Percentiles rank a stretch among this genome's conserved stretches.
phyloP scores from a whole-genome alignment of 2,329 filamentous ascomycete species.

The Botryosphaeria dothidea region DNA sequence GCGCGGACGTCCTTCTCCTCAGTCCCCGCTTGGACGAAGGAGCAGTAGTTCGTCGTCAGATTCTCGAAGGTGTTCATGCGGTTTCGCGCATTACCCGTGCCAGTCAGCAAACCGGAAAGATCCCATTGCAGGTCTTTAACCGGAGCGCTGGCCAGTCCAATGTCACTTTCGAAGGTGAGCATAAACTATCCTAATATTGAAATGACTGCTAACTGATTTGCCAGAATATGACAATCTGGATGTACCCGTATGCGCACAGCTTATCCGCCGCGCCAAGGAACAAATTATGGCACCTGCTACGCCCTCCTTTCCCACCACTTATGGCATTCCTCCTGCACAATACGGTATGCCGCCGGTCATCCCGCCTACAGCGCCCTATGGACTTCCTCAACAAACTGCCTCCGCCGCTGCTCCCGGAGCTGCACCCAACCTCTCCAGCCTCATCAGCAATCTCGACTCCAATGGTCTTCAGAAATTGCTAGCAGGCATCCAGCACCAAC shows the following conservation, averaged over 20 bases:
- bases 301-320: conserved; percentile 30
- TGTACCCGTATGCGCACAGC: conserved; percentile 73
- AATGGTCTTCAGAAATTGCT: conserved; percentile 71
- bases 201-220: conserved; percentile 23
- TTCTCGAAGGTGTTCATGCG: conserved; percentile 84
- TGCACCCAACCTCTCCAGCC: conserved; percentile 57
- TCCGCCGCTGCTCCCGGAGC: conserved; percentile 20
- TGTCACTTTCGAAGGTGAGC: conserved; percentile 71
- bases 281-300: conserved; percentile 33
- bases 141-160: conserved; percentile 72
- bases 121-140: conserved; percentile 84
- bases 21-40: conserved; percentile 74
- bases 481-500: conserved; percentile 46
- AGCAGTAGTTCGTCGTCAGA: conserved; percentile 79
- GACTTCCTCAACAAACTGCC: conserved; percentile 36
- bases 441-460: conserved; percentile 69
- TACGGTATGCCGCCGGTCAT: conserved; percentile 26
- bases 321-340: conserved; percentile 31
- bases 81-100: conserved; percentile 54
- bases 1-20: conserved; percentile 76
- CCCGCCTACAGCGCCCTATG: conserved; percentile 30
- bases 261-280: conserved; percentile 72
- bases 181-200: no score
- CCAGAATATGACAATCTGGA: conserved; percentile 81
- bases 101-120: conserved; percentile 63